phyloP scores from a whole-genome alignment of 2,329 filamentous ascomycete species.

The Pleurostoma richardsiae region DNA sequence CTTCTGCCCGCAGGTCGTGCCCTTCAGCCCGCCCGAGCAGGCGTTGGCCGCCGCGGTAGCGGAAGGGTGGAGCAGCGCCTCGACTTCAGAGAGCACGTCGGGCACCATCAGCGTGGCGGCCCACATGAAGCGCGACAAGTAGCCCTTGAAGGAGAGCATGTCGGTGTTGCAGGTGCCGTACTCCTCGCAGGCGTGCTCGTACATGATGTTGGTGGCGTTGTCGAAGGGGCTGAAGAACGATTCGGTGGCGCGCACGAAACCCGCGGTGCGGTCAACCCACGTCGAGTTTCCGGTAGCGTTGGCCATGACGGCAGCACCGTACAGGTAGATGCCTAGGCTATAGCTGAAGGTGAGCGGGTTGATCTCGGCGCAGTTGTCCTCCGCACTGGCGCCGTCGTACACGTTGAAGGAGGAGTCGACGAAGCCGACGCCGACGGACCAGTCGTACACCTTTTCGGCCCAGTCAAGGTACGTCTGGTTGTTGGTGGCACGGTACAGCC shows the following conservation, averaged over 20 bases:
- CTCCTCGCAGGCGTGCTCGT: slow-evolving; percentile 61
- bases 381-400: slow-evolving; percentile 56
- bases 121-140: slow-evolving; percentile 61
- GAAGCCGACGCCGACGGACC: slow-evolving; percentile 52
- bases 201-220: slow-evolving; percentile 56
- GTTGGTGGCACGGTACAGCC: slow-evolving; percentile 65
- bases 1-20: slow-evolving; percentile 53
- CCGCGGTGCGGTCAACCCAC: slow-evolving; percentile 49
- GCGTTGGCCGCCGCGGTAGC: slow-evolving; percentile 50
- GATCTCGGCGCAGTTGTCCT: slow-evolving; percentile 46
- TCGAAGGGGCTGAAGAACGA: slow-evolving; percentile 49
- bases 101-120: slow-evolving; percentile 52
- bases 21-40: slow-evolving; percentile 50
- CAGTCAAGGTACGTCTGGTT: slow-evolving; percentile 62
- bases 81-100: slow-evolving; percentile 41
- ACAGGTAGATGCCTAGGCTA: slow-evolving; percentile 60
- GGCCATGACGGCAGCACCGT: slow-evolving; percentile 59
- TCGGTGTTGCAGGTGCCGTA: slow-evolving; percentile 53
- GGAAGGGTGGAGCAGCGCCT: slow-evolving; percentile 41
- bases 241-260: slow-evolving; percentile 44
- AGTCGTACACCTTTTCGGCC: slow-evolving; percentile 64
- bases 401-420: slow-evolving; percentile 50
- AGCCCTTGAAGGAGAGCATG: slow-evolving; percentile 65
- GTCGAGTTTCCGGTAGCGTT: slow-evolving; percentile 49
- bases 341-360: slow-evolving; percentile 60